A percentile compares a stretch with the other conserved stretches of the same genome.
phyloP scores from a whole-genome alignment of 2,329 filamentous ascomycete species.

The Massarina eburnea region DNA sequence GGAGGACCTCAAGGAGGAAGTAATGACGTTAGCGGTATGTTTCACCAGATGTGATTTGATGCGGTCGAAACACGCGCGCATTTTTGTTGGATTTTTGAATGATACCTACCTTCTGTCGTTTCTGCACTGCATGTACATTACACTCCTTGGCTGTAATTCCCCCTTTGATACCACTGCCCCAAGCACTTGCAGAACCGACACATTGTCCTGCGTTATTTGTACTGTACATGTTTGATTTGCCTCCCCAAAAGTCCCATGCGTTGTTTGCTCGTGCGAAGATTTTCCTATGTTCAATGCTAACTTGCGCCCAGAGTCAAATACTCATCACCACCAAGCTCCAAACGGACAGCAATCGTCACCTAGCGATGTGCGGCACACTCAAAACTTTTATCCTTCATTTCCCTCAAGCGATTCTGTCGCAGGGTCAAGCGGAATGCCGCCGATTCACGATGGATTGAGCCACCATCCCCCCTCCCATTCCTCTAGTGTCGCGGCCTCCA shows the following conservation, averaged over 20 bases:
- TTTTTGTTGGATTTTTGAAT: constrained; percentile 42
- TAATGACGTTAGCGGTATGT: constrained; percentile 96
- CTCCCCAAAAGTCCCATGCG: constrained; percentile 17
- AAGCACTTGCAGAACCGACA: constrained; percentile 36
- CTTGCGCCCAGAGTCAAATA: constrained; percentile 62
- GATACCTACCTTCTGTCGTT: constrained; percentile 47
- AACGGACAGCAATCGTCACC: constrained; percentile 55
- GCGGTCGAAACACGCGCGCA: constrained; percentile 32
- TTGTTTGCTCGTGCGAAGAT: constrained; percentile 39
- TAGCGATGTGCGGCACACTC: constrained; percentile 70
- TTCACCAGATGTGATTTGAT: constrained; percentile 82
- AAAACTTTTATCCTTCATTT: constrained; percentile 75
- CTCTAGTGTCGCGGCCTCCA: constrained; percentile 46
- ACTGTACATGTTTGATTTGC: constrained; percentile 31
- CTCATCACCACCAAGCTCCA: constrained; percentile 67
- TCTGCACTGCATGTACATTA: constrained; percentile 47
- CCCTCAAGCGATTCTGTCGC: constrained; percentile 58
- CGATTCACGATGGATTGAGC: constrained; percentile 62
- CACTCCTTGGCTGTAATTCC: constrained; percentile 46
- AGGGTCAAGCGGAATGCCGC: constrained; percentile 62
- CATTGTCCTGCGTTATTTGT: constrained; percentile 19
- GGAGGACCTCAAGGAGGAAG: constrained; percentile 67
- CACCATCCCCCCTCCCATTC: constrained; percentile 48
- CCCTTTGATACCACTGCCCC: constrained; percentile 42
- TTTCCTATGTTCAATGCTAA: constrained; percentile 55